Base-by-base conservation (phyloP, 1,139 yeast species). In the Blastobotrys arbuscula region DNA sequence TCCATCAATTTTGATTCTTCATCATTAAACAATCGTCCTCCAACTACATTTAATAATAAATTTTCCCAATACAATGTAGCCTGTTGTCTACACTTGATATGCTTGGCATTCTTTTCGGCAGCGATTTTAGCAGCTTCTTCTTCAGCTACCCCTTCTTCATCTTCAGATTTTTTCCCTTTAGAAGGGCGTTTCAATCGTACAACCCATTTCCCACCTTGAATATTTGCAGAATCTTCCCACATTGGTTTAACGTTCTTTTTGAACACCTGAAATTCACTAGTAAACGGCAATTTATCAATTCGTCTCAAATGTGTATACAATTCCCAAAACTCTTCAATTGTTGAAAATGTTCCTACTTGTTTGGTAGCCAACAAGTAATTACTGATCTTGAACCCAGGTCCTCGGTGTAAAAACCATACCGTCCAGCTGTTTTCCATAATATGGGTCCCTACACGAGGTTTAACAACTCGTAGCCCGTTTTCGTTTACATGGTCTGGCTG, bases 191-290 rank as follows among this genome's bases (percentile, higher is more conserved):
- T 57, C 44, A 80, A 73, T 52, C 82, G 70, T 56, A 79, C 75
- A 34, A 77, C 76, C 86, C 86, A 82, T 57, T 84, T 72, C 2
- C 88, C 88, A 38, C 87, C 87, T 48, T 73, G 69, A 43, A 74
- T 66, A 60, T 82, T 81, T 49, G 74, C 70, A 2, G 86, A 84
- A 59, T 82, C 87, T 61, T 82, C 87, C 85, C 87, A 81, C 50
- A 80, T 78, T 18, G 88, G 88, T 58, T 77, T 77, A 40, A 82
- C 76, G 2, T 85, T 85, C 42, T 77, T 71, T 57, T 80, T 78
- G 66, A 82, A 82, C 15, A 82, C 64, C 53, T 80, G 78, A 54
- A 77, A 72, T 60, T 81, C 85, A 37, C 82, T 73, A 24, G 83
- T 82, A 50, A 71, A 69, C 16, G 76, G 73, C 50, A 80, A 68